phyloP scores from a whole-genome alignment of 2,329 filamentous ascomycete genomes.

The Penicillium freii region DNA sequence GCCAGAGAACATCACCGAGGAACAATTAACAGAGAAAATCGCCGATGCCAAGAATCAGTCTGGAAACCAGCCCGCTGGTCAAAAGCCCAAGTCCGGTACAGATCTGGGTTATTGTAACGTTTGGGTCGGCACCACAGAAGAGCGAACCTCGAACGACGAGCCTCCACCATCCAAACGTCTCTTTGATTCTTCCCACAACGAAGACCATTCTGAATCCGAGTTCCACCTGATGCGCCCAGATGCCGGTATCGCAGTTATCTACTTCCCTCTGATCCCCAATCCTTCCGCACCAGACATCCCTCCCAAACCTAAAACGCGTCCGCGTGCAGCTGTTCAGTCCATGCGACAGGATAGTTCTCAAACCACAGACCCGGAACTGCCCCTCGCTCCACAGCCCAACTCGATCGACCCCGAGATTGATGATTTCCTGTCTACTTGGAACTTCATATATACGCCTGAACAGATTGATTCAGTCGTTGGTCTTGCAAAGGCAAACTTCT shows the following conservation, averaged over 20 bases:
- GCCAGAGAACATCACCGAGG: conserved; percentile 61
- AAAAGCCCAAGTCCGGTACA: conserved; percentile 26
- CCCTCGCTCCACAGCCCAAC: conserved; percentile 54
- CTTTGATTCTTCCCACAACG: conserved; percentile 47
- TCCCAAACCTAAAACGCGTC: conserved; percentile 22
- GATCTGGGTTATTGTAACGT: conserved; percentile 88
- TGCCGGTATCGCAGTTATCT: conserved; percentile 84
- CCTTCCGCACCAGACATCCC: conserved; percentile 44
- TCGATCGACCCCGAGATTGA: conserved; percentile 74
- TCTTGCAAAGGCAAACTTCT: conserved; percentile 82
- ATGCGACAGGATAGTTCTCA: conserved; percentile 21
- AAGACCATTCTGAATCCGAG: conserved; percentile 58
- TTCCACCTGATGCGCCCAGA: conserved; percentile 71
- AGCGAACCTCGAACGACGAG: conserved; percentile 60
- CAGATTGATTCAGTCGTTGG: conserved; percentile 82
- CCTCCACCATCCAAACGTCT: conserved; percentile 53
- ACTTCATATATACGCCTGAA: conserved; percentile 90
- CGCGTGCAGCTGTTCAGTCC: conserved; percentile 23
- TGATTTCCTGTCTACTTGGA: conserved; percentile 95
- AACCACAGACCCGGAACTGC: conserved; percentile 19
- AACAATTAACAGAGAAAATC: conserved; percentile 64
- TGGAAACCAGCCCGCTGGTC: not conserved
- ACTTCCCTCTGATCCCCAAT: conserved; percentile 86
- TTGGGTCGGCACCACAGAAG: conserved; percentile 84
- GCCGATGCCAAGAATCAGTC: conserved; percentile 52